Conservation (phyloP, 1,139 yeast genomes). For the Meyerozyma sp. region DNA sequence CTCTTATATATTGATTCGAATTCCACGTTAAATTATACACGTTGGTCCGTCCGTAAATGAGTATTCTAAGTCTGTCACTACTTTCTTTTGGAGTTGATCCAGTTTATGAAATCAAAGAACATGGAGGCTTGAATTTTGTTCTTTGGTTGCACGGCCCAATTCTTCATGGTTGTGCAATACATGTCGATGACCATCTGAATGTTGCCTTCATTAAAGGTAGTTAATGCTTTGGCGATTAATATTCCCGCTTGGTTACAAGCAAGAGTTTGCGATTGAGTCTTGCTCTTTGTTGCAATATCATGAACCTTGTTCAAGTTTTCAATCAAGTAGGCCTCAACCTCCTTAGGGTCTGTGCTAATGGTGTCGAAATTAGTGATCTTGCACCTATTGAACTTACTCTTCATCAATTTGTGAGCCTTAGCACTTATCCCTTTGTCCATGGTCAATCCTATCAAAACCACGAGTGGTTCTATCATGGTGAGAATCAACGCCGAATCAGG, state of each 20-base stretch:
- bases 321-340: conserved; percentile 16
- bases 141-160: conserved; percentile 51
- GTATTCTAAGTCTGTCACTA: neutral
- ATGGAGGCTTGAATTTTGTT: conserved; percentile 54
- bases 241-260: conserved; percentile 63
- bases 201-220: conserved; percentile 19
- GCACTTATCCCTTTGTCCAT: conserved; percentile 64
- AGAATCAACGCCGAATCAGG: conserved; percentile 40
- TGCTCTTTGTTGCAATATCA: conserved; percentile 35
- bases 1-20: too few relatives aligned
- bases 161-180: conserved; percentile 52
- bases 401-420: conserved; percentile 70
- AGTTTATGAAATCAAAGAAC: conserved; percentile 77
- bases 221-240: conserved; percentile 52
- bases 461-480: conserved; percentile 51
- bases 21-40: neutral
- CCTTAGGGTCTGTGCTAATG: conserved; percentile 12
- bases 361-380: conserved; percentile 23
- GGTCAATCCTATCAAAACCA: conserved; percentile 59
- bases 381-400: conserved; percentile 56
- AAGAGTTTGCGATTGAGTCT: conserved; percentile 42
- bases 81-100: conserved; percentile 51
- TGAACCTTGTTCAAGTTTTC: conserved; percentile 27
- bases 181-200: conserved; percentile 42
- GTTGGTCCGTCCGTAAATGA: too few relatives aligned